Conservation (phyloP, 129 eudicot species). For the Deinandra increscens region DNA sequence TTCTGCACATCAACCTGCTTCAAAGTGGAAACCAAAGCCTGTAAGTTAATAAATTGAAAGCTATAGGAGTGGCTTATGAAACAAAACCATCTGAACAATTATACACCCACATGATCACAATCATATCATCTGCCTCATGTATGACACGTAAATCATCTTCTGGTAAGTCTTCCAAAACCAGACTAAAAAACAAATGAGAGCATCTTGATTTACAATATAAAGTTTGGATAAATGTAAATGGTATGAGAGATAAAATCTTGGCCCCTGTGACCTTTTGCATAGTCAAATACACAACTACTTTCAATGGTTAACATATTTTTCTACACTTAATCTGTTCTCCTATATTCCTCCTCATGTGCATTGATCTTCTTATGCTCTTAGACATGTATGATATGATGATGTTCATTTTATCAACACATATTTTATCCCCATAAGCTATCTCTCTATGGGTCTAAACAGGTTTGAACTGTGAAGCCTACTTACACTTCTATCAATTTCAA, state of each 20-base stretch:
- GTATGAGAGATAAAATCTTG: neutral
- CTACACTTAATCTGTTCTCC: conserved; percentile 1
- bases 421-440: conserved; percentile 5
- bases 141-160: conserved; percentile 6
- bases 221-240: neutral
- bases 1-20: conserved; percentile 57
- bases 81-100: neutral
- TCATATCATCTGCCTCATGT: conserved; percentile 6
- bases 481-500: conserved; percentile 1
- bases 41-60: neutral
- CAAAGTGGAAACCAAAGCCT: conserved; percentile 16
- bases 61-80: neutral
- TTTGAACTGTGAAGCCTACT: neutral
- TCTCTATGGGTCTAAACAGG: neutral
- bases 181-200: neutral
- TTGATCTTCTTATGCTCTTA: neutral
- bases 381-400: neutral
- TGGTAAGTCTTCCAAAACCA: neutral
- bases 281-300: neutral
- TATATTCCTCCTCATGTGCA: too few species aligned
- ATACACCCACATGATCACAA: conserved; percentile 1
- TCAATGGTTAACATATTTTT: conserved; percentile 7
- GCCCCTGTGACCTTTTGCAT: conserved; percentile 3
- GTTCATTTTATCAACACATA: neutral
- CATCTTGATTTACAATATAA: conserved; percentile 8